Conservation (phyloP, 2,329 filamentous ascomycete genomes). For the Fusarium mangiferae region DNA sequence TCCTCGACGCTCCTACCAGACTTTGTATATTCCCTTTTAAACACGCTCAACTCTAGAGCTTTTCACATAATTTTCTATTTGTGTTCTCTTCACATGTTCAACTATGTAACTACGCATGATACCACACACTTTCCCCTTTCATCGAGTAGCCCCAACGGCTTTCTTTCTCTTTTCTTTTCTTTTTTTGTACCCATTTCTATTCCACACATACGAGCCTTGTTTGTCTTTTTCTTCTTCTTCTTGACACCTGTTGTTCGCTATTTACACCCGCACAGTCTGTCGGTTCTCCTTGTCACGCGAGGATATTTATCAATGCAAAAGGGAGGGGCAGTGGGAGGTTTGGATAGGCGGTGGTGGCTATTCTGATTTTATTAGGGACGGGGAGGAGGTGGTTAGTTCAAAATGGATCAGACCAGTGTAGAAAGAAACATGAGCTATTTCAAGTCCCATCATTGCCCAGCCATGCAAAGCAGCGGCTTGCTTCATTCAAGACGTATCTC, state of each 20-base stretch:
- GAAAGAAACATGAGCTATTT: slow-evolving; percentile 25
- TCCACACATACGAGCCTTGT: slow-evolving; percentile 18
- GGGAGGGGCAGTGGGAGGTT: background rate
- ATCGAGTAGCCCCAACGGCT: slow-evolving; percentile 22
- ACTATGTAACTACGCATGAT: slow-evolving; percentile 37
- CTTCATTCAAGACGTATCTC: background rate
- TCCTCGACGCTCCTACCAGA: background rate
- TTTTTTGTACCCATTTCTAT: slow-evolving; percentile 19
- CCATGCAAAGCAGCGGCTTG: background rate
- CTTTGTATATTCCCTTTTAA: slow-evolving; percentile 13
- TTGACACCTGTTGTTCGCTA: background rate
- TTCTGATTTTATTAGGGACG: slow-evolving; percentile 3
- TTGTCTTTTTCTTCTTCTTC: slow-evolving; percentile 9
- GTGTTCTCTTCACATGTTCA: slow-evolving; percentile 35
- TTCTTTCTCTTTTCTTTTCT: slow-evolving; percentile 5
- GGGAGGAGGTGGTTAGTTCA: slow-evolving; percentile 3
- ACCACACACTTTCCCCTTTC: slow-evolving; percentile 29
- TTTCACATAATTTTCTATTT: slow-evolving; percentile 26
- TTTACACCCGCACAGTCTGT: slow-evolving; percentile 9
- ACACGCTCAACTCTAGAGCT: background rate
- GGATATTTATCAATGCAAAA: background rate
- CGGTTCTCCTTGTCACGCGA: background rate
- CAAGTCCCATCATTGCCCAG: background rate
- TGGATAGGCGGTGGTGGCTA: slow-evolving; percentile 24
- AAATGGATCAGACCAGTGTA: slow-evolving; percentile 24